phyloP scores from a whole-genome alignment of 2,329 filamentous ascomycete species.

The Colletotrichum destructivum region DNA sequence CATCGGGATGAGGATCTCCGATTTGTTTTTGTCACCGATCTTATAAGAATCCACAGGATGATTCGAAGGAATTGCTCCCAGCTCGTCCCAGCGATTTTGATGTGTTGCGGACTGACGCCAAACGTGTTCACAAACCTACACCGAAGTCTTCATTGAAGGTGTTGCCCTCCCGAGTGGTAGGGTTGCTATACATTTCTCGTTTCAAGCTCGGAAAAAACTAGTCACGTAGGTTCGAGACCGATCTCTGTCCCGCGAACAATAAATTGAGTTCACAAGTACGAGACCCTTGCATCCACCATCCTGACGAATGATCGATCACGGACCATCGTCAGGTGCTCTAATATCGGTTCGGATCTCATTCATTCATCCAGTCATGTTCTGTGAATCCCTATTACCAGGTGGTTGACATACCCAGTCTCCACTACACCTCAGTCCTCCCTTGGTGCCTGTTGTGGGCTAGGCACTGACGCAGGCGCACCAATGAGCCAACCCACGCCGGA shows the following conservation, averaged over 20 bases:
- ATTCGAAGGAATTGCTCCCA: neutral
- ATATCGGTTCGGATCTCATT: neutral
- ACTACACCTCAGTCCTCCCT: conserved; percentile 46
- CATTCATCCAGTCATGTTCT: neutral
- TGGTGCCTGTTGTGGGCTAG: conserved; percentile 51
- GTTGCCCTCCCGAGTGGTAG: too few relatives aligned
- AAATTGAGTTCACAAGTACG: neutral
- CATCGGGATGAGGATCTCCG: neutral
- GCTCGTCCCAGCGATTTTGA: too few relatives aligned
- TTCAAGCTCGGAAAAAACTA: neutral
- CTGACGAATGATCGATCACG: neutral
- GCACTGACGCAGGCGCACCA: conserved; percentile 68
- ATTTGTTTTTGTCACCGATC: neutral
- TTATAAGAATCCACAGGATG: neutral
- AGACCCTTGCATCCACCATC: neutral
- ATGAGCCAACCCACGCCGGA: conserved; percentile 79
- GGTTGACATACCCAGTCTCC: neutral
- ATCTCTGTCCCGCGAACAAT: neutral
- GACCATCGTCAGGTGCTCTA: neutral
- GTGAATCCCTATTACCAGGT: neutral
- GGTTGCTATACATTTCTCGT: neutral
- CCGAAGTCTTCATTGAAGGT: neutral
- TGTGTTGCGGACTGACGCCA: neutral
- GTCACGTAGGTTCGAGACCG: neutral
- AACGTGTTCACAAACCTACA: neutral